Percentiles rank a stretch among this genome's conserved stretches.
These are phyloP conservation scores for Phoenix dactylifera DNA, from an alignment of 176 grass and related monocot genomes.

Conservation along the genomic window DNA sequence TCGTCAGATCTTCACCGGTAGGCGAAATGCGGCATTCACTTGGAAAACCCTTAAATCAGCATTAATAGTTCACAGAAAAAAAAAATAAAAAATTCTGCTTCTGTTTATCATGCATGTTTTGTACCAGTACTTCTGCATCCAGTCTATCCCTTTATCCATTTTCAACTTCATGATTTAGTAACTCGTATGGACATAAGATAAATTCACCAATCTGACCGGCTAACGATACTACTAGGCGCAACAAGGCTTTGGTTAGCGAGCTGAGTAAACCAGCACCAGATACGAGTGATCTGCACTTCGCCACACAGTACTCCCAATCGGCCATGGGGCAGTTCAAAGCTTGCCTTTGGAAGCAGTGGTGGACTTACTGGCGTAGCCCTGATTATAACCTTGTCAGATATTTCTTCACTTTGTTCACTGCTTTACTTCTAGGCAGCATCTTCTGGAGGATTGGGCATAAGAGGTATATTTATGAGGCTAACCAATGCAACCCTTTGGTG, in stretches of 20 bases:
- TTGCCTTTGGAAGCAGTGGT: conserved; percentile 95
- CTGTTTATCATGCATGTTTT: no score
- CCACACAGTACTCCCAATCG: conserved; percentile 67
- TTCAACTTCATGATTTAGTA: conserved; percentile 4
- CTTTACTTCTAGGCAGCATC: conserved; percentile 84
- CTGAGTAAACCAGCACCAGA: conserved; percentile 55
- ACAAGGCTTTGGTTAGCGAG: conserved; percentile 60
- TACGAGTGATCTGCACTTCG: conserved; percentile 70
- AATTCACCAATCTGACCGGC: background rate
- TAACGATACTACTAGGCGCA: conserved; percentile 33
- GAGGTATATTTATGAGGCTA: conserved; percentile 28
- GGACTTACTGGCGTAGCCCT: conserved; percentile 91
- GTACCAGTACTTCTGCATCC: no score
- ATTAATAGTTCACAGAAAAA: no score
- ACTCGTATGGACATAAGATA: no score
- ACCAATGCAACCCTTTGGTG: no score
- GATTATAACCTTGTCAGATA: conserved; percentile 98
- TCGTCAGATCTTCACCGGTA: conserved; percentile 70
- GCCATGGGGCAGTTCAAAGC: conserved; percentile 69
- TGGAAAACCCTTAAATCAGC: background rate
- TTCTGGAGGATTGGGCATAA: conserved; percentile 86
- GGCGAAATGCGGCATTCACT: conserved; percentile 15
- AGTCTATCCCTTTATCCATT: no score
- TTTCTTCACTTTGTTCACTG: conserved; percentile 82
- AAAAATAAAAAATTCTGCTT: no score